Evolutionary conservation across 805 yeast genomes (phyloP), one percentile per base, ranked within the genome.

Genomic region (Yarrowia hollandica): DNA sequence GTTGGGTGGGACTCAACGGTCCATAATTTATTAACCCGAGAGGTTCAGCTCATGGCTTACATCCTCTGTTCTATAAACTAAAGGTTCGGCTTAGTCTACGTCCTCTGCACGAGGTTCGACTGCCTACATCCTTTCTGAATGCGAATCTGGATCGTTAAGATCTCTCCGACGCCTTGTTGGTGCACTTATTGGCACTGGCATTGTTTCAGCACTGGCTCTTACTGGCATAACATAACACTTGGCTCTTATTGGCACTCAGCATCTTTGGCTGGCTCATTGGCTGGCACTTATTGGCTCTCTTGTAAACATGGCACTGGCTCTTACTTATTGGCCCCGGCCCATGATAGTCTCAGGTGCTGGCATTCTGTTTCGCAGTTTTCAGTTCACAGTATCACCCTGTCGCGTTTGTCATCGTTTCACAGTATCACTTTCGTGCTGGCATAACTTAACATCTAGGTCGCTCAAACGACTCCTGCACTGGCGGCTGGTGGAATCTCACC

Each of bases 101-200:
- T 25, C 46, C 31, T 25, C 21, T 2, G 6, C 11, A 16, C 5
- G 31, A 41, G 46, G 46, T 41, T 41, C 46, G n/a, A 39, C 30
- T 10, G 19, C 44, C 44, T 39, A 39, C 44, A 22, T 41, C 46
- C 46, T 41, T 39, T 41, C 46, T 25, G 22, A 41, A 23, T 41
- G 46, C 31, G 46, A 41, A 25, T 41, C 46, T n/a, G 6, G 31
- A 25, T 41, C 30, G n/a, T 15, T 5, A 21, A 7, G 30, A 39
- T 23, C 46, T 23, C 46, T 41, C 46, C 46, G 46, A 25, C 46
- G 22, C 46, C 15, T 15, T 35, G n/a, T n/a, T n/a, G n/a, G n/a
- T 19, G 39, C 39, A 18, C 39, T 10, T 34, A n/a, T 8, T 18
- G 39, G 39, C 39, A n/a, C n/a, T n/a, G 39, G 23, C 39, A 18